Conservation (phyloP, 371 early-diverging fungal genomes). For the Mucor saturninus region DNA sequence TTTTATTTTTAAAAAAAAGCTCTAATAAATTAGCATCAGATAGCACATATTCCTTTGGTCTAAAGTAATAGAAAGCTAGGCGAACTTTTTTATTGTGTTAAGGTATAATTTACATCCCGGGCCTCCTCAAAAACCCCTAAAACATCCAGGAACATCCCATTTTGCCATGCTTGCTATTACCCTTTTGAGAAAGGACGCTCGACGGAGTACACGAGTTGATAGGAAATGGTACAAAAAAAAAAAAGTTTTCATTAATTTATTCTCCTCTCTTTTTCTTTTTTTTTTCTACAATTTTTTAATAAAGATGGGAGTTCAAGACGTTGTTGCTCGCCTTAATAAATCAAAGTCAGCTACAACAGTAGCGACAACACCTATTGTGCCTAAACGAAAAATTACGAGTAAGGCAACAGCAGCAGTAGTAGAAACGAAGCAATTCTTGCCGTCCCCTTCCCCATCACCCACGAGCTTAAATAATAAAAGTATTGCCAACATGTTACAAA, state of each 20-base stretch:
- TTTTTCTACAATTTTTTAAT: constrained; percentile 1
- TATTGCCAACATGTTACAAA: constrained; percentile 32
- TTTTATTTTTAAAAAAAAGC: too few species aligned
- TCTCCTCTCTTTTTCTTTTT: constrained; percentile 3
- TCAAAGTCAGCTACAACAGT: constrained; percentile 22
- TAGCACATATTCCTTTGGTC: too few species aligned
- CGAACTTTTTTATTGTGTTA: too few species aligned
- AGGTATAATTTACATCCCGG: background rate
- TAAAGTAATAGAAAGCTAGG: too few species aligned
- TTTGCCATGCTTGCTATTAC: constrained; percentile 9
- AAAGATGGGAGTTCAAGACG: constrained; percentile 48
- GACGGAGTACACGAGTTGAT: constrained; percentile 15
- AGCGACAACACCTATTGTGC: constrained; percentile 1
- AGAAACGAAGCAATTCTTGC: constrained; percentile 5
- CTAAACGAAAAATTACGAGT: constrained; percentile 11
- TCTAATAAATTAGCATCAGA: too few species aligned
- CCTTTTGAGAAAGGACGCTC: constrained; percentile 13
- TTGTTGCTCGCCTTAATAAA: constrained; percentile 46
- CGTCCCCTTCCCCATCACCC: constrained; percentile 20
- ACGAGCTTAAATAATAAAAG: constrained; percentile 2
- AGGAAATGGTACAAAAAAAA: background rate
- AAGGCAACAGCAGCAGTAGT: background rate
- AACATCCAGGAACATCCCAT: too few species aligned
- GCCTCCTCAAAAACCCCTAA: too few species aligned
- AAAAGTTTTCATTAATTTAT: constrained; percentile 9